Evolutionary conservation across 2,329 filamentous ascomycete species (phyloP).

Genomic region (Colletotrichum endophyticum): DNA sequence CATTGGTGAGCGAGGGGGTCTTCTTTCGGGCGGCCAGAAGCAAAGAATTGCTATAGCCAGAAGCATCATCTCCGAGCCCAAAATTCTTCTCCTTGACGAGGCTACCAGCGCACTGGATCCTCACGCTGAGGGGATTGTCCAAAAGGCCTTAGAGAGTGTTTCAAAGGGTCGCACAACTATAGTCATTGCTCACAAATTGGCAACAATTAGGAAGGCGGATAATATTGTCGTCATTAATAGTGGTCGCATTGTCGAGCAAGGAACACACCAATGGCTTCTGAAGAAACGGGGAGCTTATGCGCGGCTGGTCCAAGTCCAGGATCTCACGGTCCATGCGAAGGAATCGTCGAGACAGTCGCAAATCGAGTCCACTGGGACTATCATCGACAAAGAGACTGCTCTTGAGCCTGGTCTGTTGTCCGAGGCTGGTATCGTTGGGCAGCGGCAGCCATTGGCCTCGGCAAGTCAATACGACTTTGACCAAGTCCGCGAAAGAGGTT

Average conservation of each 20-base stretch:
- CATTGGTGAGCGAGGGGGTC: slow-evolving; percentile 26
- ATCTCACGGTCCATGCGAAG: background rate
- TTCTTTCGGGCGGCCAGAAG: slow-evolving; percentile 61
- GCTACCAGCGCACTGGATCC: slow-evolving; percentile 62
- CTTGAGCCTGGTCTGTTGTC: background rate
- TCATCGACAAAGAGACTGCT: background rate
- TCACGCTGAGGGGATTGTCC: slow-evolving; percentile 51
- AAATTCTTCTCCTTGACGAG: slow-evolving; percentile 69
- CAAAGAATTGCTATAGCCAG: slow-evolving; percentile 71
- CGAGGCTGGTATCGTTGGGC: background rate
- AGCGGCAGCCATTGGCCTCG: background rate
- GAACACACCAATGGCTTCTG: slow-evolving; percentile 26
- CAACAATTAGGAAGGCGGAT: slow-evolving; percentile 34
- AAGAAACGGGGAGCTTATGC: slow-evolving; percentile 19
- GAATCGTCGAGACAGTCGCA: background rate
- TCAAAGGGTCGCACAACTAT: slow-evolving; percentile 65
- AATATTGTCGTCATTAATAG: slow-evolving; percentile 36
- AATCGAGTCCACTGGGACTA: background rate
- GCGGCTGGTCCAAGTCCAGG: slow-evolving; percentile 25
- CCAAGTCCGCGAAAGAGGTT: background rate
- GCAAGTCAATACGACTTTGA: background rate
- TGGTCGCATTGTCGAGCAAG: slow-evolving; percentile 33
- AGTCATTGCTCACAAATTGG: slow-evolving; percentile 65
- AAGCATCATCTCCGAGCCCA: slow-evolving; percentile 64
- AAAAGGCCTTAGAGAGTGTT: slow-evolving; percentile 56